Evolutionary conservation across 1,284 basidiomycete species (phyloP).

Genomic region (Tilletia walkeri): DNA sequence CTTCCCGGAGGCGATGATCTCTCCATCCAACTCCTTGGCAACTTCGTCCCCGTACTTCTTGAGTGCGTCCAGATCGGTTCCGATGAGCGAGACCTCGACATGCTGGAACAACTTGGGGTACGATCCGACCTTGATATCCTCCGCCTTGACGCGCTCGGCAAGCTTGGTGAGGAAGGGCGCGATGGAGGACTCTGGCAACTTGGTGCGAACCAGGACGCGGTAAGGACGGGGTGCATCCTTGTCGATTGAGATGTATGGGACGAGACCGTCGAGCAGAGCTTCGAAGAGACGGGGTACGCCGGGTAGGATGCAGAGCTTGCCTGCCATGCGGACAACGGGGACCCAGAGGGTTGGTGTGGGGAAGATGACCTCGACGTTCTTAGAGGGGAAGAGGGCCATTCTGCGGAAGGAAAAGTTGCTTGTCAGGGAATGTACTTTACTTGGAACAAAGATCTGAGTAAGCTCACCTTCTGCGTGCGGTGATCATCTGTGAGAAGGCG

Average conservation of each 20-base stretch:
- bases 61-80: slow-evolving; percentile 57
- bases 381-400: slow-evolving; percentile 49
- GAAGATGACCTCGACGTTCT: slow-evolving; percentile 43
- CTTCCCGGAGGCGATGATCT: slow-evolving; percentile 58
- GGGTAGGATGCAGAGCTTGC: slow-evolving; percentile 82
- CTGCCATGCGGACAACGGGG: slow-evolving; percentile 76
- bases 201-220: slow-evolving; percentile 58
- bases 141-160: slow-evolving; percentile 70
- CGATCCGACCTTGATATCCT: slow-evolving; percentile 78
- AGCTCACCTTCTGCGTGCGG: slow-evolving; percentile 34
- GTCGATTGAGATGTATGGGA: slow-evolving; percentile 61
- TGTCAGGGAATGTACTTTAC: too few species aligned
- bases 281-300: slow-evolving; percentile 85
- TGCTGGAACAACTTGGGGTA: slow-evolving; percentile 54
- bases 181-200: slow-evolving; percentile 72
- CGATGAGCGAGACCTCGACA: slow-evolving; percentile 77
- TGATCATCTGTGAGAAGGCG: slow-evolving; percentile 27
- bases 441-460: too few species aligned
- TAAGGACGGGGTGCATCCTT: slow-evolving; percentile 37
- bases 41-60: slow-evolving; percentile 52
- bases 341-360: slow-evolving; percentile 66
- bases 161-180: slow-evolving; percentile 80
- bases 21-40: slow-evolving; percentile 59
- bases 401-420: too few species aligned
- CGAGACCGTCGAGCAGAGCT: slow-evolving; percentile 57